Percentiles rank a stretch among this genome's conserved stretches.
Conservation (phyloP, 768 basidiomycete species). For the Pluteus cervinus region DNA sequence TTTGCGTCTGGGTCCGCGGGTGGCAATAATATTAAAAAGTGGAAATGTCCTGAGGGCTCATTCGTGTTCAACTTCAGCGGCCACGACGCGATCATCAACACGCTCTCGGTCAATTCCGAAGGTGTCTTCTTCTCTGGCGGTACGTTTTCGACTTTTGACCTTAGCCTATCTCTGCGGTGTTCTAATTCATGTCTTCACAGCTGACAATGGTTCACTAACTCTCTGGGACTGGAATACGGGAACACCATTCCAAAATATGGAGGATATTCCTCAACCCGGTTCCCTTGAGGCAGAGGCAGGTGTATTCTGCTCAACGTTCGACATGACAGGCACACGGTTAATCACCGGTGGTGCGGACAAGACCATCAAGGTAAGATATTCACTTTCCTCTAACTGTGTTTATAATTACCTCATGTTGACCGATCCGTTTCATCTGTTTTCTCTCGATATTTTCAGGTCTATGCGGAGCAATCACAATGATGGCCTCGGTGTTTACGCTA, state of each 20-base stretch:
- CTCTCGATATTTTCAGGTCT: conserved; percentile 30
- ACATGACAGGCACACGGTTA: conserved; percentile 88
- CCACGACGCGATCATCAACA: conserved; percentile 97
- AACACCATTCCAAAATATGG: conserved; percentile 89
- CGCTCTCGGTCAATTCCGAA: conserved; percentile 87
- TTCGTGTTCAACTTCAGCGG: conserved; percentile 97
- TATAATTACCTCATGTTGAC: no score
- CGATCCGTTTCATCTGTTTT: neutral
- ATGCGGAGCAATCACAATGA: conserved; percentile 66
- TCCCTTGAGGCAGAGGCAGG: conserved; percentile 96
- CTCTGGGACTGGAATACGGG: conserved; percentile 97
- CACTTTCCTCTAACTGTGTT: neutral
- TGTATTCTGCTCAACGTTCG: conserved; percentile 95
- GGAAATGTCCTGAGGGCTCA: conserved; percentile 95
- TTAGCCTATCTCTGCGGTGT: neutral
- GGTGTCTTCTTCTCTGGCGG: conserved; percentile 98
- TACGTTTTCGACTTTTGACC: conserved; percentile 27
- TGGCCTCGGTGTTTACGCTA: no score
- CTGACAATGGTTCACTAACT: conserved; percentile 83
- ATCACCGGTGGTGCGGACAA: conserved; percentile 98
- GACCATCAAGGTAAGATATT: conserved; percentile 81
- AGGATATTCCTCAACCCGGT: conserved; percentile 95
- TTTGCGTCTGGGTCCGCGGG: conserved; percentile 95
- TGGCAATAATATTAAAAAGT: conserved; percentile 99
- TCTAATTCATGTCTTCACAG: neutral